Evolutionary conservation across 164 flowering plant species (phyloP).

Genomic region (Chimonanthus salicifolius): DNA sequence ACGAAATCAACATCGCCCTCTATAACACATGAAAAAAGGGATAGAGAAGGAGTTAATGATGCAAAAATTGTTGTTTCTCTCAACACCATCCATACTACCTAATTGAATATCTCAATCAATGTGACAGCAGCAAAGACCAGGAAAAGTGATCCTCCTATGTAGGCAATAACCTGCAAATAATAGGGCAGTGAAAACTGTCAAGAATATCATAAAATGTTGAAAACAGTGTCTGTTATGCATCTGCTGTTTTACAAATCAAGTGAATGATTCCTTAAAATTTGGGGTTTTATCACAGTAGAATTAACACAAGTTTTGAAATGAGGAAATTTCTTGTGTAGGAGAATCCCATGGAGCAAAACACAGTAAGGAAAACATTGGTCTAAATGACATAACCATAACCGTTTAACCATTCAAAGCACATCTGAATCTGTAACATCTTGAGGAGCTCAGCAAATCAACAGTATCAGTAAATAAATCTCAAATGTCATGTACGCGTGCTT

Average conservation of each 20-base stretch:
- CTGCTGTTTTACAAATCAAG: neutral
- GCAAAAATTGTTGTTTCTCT: neutral
- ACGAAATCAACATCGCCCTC: neutral
- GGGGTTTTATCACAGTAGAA: neutral
- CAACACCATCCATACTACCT: conserved; percentile 3
- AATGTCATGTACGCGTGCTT: no score
- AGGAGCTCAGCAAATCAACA: neutral
- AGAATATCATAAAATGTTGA: no score
- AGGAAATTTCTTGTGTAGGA: neutral
- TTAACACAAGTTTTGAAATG: neutral
- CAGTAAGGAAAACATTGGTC: neutral
- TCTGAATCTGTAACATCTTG: neutral
- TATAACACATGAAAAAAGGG: neutral
- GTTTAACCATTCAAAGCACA: no score
- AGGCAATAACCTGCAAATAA: conserved; percentile 56
- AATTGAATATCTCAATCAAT: conserved; percentile 59
- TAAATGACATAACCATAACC: neutral
- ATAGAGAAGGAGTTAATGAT: neutral
- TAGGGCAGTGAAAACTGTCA: neutral
- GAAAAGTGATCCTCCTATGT: conserved; percentile 80
- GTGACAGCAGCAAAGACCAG: conserved; percentile 84
- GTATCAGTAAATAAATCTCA: no score
- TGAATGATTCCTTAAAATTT: neutral
- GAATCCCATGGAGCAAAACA: neutral
- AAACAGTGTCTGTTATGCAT: neutral